These are phyloP conservation scores for Colletotrichum simmondsii DNA, from an alignment of 2,329 filamentous ascomycete species.

Conservation along the genomic window DNA sequence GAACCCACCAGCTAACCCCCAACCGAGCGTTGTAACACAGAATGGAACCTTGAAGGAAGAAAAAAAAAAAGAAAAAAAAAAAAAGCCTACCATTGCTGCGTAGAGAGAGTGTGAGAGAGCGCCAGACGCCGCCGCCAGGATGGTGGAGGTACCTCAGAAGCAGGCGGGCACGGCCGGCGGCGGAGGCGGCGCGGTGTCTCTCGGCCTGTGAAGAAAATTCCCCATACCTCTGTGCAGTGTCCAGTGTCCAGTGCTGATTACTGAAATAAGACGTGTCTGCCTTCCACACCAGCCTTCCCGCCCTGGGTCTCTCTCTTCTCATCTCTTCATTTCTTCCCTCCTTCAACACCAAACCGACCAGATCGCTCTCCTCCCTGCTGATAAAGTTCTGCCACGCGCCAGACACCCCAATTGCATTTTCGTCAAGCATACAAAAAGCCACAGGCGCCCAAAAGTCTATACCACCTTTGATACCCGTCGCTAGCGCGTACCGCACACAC, in stretches of 20 bases:
- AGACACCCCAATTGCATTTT: not conserved
- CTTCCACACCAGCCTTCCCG: not conserved
- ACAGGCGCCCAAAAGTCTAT: not conserved
- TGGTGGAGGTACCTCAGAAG: not conserved
- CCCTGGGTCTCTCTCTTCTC: not conserved
- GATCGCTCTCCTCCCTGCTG: conserved; percentile 32
- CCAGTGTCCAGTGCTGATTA: too few relatives aligned
- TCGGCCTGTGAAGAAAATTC: conserved; percentile 31
- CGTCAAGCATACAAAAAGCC: not conserved
- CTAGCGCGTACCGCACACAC: conserved; percentile 12
- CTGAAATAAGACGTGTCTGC: conserved; percentile 24
- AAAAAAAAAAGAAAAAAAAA: not conserved
- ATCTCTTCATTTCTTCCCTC: not conserved
- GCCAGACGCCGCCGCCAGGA: not conserved
- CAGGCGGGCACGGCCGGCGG: conserved; percentile 6
- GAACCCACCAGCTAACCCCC: conserved; percentile 12
- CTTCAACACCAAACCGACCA: conserved; percentile 4
- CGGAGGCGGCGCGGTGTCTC: conserved; percentile 6
- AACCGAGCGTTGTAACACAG: conserved; percentile 5
- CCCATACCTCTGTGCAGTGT: not conserved
- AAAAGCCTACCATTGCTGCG: too few relatives aligned
- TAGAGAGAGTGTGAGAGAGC: too few relatives aligned
- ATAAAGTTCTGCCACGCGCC: conserved; percentile 17
- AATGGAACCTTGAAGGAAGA: not conserved
- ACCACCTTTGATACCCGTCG: conserved; percentile 14